Evolutionary conservation across 371 early-diverging fungal genomes (phyloP).

Genomic region (Circinella minor): DNA sequence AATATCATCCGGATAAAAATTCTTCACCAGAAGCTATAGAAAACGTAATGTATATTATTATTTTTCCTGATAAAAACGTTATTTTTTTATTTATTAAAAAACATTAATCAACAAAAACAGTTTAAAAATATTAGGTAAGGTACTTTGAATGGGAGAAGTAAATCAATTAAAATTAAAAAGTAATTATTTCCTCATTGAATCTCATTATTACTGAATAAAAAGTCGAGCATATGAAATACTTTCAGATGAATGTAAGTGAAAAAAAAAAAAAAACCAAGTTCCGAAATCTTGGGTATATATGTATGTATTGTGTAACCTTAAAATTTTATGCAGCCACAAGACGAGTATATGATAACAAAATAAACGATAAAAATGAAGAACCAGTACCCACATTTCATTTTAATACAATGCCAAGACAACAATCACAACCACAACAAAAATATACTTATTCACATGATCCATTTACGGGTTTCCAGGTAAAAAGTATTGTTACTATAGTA

Average conservation of each 20-base stretch:
- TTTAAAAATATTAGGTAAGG: slow-evolving; percentile 51
- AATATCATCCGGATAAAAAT: slow-evolving; percentile 67
- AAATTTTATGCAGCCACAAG: slow-evolving; percentile 37
- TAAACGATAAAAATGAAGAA: background rate
- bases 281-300: no score
- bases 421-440: background rate
- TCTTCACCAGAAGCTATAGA: slow-evolving; percentile 46
- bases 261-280: no score
- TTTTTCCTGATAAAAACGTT: background rate
- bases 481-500: background rate
- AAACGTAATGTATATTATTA: slow-evolving; percentile 28
- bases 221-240: slow-evolving; percentile 56
- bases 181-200: no score
- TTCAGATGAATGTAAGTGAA: slow-evolving; percentile 48
- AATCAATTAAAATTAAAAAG: no score
- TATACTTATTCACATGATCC: slow-evolving; percentile 18
- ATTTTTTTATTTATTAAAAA: background rate
- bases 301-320: background rate
- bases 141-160: background rate
- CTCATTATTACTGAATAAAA: no score
- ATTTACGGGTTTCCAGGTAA: slow-evolving; percentile 41
- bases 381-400: background rate
- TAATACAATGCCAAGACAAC: slow-evolving; percentile 5
- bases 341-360: slow-evolving; percentile 36
- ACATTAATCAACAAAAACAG: slow-evolving; percentile 15